phyloP scores from a whole-genome alignment of 2,329 filamentous ascomycete genomes.

The Ceratocystiopsis brevicomis region DNA sequence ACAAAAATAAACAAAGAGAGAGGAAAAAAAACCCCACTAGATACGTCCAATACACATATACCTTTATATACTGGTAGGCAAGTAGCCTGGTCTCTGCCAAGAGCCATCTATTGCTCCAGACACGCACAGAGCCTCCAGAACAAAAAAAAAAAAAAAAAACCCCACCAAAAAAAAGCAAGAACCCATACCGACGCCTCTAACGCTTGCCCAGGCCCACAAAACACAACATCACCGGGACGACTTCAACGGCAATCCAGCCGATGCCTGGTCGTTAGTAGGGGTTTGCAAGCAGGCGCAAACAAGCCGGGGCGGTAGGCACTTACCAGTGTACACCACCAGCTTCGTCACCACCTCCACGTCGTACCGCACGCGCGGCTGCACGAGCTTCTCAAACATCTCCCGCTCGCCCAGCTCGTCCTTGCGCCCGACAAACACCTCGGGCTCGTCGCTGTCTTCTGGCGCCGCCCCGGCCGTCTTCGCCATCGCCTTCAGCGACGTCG shows the following conservation, averaged over 20 bases:
- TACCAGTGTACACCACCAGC: slow-evolving; percentile 82
- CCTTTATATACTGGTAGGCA: neutral
- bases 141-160: neutral
- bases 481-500: neutral
- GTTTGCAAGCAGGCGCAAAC: neutral
- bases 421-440: slow-evolving; percentile 20
- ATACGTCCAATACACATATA: too few relatives aligned
- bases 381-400: slow-evolving; percentile 68
- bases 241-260: slow-evolving; percentile 59
- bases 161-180: neutral
- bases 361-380: slow-evolving; percentile 77
- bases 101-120: too few relatives aligned
- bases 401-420: slow-evolving; percentile 42
- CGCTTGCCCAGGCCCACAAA: slow-evolving; percentile 24
- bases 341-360: slow-evolving; percentile 99
- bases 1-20: neutral
- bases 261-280: slow-evolving; percentile 38
- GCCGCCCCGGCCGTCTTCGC: neutral
- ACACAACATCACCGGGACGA: slow-evolving; percentile 57
- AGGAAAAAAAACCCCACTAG: neutral
- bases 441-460: slow-evolving; percentile 10
- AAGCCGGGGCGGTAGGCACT: slow-evolving; percentile 15
- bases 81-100: too few relatives aligned
- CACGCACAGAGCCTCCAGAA: too few relatives aligned
- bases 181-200: too few relatives aligned